Percentiles rank a stretch among this genome's conserved stretches.
These are phyloP conservation scores for Penicillium sp. DNA, from an alignment of 2,329 filamentous ascomycete genomes.

Conservation along the genomic window DNA sequence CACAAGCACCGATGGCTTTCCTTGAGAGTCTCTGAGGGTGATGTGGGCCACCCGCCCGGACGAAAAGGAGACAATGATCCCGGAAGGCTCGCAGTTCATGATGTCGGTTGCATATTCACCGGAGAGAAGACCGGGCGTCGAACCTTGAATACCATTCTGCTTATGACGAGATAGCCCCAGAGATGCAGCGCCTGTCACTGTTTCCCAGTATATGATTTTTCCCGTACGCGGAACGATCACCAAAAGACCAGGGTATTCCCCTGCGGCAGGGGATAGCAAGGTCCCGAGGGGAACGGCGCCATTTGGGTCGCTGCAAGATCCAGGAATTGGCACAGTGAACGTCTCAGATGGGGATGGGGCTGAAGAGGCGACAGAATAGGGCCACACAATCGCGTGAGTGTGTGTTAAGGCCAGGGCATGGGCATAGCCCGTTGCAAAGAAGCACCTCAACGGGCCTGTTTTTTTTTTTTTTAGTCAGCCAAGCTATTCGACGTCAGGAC, in stretches of 20 bases:
- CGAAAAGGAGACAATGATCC: constrained; percentile 81
- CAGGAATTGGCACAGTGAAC: constrained; percentile 75
- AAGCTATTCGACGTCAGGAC: not conserved
- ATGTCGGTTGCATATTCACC: constrained; percentile 76
- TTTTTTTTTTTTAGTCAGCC: constrained; percentile 15
- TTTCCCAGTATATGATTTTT: constrained; percentile 92
- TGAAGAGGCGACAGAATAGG: constrained; percentile 60
- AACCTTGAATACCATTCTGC: constrained; percentile 72
- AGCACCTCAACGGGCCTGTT: constrained; percentile 63
- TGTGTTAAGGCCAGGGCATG: constrained; percentile 79
- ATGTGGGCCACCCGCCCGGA: constrained; percentile 84
- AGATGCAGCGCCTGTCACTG: constrained; percentile 81
- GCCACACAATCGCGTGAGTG: constrained; percentile 84
- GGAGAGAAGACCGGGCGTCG: constrained; percentile 69
- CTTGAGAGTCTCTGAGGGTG: constrained; percentile 80
- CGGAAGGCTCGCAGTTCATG: constrained; percentile 78
- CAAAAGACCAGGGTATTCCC: constrained; percentile 80
- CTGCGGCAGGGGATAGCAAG: constrained; percentile 74
- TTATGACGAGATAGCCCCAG: constrained; percentile 80
- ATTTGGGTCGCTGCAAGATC: constrained; percentile 62
- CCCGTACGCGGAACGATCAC: constrained; percentile 80
- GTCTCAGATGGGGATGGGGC: constrained; percentile 55
- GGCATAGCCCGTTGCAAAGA: constrained; percentile 61
- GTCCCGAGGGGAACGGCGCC: constrained; percentile 79
- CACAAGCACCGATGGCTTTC: constrained; percentile 73